Base-by-base conservation (phyloP, 495 filamentous ascomycete genomes). In the Penicillium roqueforti region DNA sequence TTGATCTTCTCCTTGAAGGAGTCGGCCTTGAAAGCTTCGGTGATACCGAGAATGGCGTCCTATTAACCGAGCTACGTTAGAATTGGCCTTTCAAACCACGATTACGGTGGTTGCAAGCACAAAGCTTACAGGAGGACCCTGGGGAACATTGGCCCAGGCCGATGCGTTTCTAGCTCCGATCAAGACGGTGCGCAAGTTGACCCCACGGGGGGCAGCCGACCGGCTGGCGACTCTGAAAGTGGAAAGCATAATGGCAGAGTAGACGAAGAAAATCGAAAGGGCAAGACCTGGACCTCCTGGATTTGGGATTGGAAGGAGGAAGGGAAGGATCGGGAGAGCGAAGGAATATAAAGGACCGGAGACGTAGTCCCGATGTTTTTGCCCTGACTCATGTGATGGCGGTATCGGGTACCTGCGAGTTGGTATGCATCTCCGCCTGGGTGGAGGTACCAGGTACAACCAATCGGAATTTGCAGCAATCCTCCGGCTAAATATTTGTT, bases 21-120 rank as follows among this genome's bases (percentile, higher is more conserved):
- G 67, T 98, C 92, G 66, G 92, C 90, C 82, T 97, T 98, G 87
- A 93, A 98, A 46, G 93, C 93, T 77, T 98, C 93, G 47, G 93
- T 97, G 77, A 98, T 95, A 77, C 92, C 92, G 82, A 92, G 81
- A 75, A 92, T 91, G 42, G 87, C 88, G 87, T 92, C 75, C 74
- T 77, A 69, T 39, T 14, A 55, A 48, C 26, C 46, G 23, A 50
- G 56, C 40, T 49, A 26, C 13, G 54, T 78, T 51, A 76, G 69
- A 53, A 59, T 71, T 63, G 53, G 34, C 19, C 38, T 18, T 31
- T n/a, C 18, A 28, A 31, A 42, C 26, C 31, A 18, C 20, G 20
- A 29, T 9, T 31, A 16, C 3, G 11, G 16, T 18, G 20, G 32
- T 39, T 31, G 29, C 47, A 37, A 44, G 28, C 9, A 42, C 34